These are phyloP conservation scores for Passalora sequoiae DNA, from an alignment of 2,329 filamentous ascomycete species.

Conservation along the genomic window DNA sequence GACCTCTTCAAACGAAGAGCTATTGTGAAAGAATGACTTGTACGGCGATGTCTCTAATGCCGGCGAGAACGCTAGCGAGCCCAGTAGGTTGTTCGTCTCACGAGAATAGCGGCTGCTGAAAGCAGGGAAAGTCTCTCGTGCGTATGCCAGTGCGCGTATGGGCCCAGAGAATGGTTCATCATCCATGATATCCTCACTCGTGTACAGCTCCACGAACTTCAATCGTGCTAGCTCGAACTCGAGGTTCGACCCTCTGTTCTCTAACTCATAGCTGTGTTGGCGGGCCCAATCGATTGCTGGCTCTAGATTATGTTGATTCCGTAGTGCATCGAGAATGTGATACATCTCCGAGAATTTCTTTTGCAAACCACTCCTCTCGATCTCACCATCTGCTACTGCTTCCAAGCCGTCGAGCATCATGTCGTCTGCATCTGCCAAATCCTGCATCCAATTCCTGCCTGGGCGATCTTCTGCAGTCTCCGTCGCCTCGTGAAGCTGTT, in stretches of 20 bases:
- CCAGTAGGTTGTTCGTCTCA: constrained; percentile 76
- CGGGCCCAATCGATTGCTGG: constrained; percentile 87
- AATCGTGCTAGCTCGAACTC: constrained; percentile 91
- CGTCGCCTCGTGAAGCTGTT: constrained; percentile 4
- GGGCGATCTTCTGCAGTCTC: constrained; percentile 7
- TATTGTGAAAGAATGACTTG: constrained; percentile 66
- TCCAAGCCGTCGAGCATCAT: constrained; percentile 17
- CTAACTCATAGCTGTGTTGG: constrained; percentile 63
- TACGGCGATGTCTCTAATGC: constrained; percentile 78
- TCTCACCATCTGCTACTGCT: constrained; percentile 14
- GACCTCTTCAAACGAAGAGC: constrained; percentile 74
- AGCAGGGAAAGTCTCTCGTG: constrained; percentile 63
- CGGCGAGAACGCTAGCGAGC: constrained; percentile 71
- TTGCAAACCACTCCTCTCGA: constrained; percentile 53
- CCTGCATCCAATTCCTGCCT: constrained; percentile 21
- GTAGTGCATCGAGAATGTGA: constrained; percentile 73
- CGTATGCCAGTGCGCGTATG: constrained; percentile 68
- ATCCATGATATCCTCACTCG: constrained; percentile 37
- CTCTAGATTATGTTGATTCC: constrained; percentile 62
- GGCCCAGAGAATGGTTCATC: constrained; percentile 52
- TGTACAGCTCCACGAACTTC: constrained; percentile 85
- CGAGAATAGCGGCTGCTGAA: constrained; percentile 70
- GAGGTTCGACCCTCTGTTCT: constrained; percentile 80
- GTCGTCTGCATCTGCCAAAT: constrained; percentile 20
- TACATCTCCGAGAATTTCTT: constrained; percentile 87